Evolutionary conservation across 2,329 filamentous ascomycete species (phyloP).

Genomic region (Trichoderma citrinoviride): DNA sequence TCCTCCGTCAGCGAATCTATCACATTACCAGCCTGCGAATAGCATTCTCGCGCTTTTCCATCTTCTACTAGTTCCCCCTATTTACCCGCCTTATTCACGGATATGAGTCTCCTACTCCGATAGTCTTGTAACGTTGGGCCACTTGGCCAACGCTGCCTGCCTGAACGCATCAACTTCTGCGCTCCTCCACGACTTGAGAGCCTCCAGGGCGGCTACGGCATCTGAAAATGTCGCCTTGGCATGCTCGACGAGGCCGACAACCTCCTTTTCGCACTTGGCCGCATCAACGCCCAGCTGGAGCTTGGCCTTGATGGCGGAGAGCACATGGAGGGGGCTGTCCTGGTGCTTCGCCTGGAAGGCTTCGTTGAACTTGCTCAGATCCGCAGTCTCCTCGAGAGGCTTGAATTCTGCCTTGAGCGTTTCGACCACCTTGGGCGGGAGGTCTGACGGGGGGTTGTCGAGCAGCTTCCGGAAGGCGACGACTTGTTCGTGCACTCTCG

Average conservation of each 20-base stretch:
- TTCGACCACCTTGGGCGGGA: slow-evolving; percentile 63
- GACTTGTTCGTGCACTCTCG: slow-evolving; percentile 72
- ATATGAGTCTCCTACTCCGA: slow-evolving; percentile 23
- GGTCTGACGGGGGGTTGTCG: slow-evolving; percentile 53
- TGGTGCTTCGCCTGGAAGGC: slow-evolving; percentile 63
- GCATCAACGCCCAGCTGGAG: slow-evolving; percentile 58
- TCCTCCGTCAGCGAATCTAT: neutral
- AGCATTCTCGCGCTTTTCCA: neutral
- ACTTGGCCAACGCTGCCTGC: slow-evolving; percentile 48
- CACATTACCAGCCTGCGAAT: neutral
- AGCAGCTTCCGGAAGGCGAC: slow-evolving; percentile 66
- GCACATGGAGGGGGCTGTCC: slow-evolving; percentile 58
- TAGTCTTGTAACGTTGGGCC: slow-evolving; percentile 50
- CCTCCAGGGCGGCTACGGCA: slow-evolving; percentile 47
- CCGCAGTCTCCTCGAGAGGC: slow-evolving; percentile 53
- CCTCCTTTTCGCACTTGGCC: slow-evolving; percentile 57
- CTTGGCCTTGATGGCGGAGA: slow-evolving; percentile 61
- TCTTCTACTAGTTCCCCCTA: neutral
- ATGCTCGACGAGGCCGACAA: slow-evolving; percentile 57
- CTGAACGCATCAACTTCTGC: slow-evolving; percentile 48
- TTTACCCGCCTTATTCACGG: neutral
- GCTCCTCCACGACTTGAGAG: slow-evolving; percentile 51
- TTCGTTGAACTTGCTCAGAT: slow-evolving; percentile 64
- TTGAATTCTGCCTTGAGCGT: slow-evolving; percentile 69
- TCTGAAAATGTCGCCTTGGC: slow-evolving; percentile 53